Percentiles rank a stretch among this genome's conserved stretches.
Evolutionary conservation across 1,284 basidiomycete species (phyloP).

Genomic region (Cutaneotrichosporon arboriforme): DNA sequence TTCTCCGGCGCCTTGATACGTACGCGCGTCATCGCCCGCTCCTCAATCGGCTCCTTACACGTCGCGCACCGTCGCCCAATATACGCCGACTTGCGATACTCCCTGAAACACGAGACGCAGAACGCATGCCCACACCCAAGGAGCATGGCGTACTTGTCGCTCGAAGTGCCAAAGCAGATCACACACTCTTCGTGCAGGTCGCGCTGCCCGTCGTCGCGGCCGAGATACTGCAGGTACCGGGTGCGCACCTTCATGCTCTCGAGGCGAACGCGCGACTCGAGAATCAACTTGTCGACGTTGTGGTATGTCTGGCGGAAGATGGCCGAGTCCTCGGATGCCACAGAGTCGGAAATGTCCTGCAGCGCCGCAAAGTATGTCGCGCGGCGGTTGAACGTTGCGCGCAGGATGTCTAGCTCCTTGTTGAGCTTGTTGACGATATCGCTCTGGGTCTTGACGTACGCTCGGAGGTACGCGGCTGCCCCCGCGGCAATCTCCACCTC

Average conservation of each 20-base stretch:
- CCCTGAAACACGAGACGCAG: constrained; percentile 39
- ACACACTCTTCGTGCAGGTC: constrained; percentile 40
- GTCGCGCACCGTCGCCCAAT: constrained; percentile 33
- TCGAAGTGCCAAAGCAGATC: constrained; percentile 43
- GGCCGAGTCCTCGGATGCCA: constrained; percentile 22
- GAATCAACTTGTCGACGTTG: constrained; percentile 26
- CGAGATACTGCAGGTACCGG: constrained; percentile 34
- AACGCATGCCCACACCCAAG: constrained; percentile 43
- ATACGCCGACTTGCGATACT: constrained; percentile 22
- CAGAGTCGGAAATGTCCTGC: constrained; percentile 46
- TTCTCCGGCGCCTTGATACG: constrained; percentile 53
- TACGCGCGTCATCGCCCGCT: background rate
- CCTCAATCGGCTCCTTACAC: constrained; percentile 24
- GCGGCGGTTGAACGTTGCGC: constrained; percentile 39
- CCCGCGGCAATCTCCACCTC: constrained; percentile 10
- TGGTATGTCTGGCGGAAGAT: constrained; percentile 20
- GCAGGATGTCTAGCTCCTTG: constrained; percentile 43
- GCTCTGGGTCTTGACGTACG: constrained; percentile 11
- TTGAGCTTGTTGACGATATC: constrained; percentile 31
- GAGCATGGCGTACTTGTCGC: constrained; percentile 33
- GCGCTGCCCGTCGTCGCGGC: constrained; percentile 18
- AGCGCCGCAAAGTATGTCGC: constrained; percentile 42
- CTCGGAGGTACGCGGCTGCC: background rate
- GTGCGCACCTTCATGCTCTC: constrained; percentile 29
- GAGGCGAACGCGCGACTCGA: constrained; percentile 24